Conservation (phyloP, 305 asterid genomes). For the Fraxinus nigra region DNA sequence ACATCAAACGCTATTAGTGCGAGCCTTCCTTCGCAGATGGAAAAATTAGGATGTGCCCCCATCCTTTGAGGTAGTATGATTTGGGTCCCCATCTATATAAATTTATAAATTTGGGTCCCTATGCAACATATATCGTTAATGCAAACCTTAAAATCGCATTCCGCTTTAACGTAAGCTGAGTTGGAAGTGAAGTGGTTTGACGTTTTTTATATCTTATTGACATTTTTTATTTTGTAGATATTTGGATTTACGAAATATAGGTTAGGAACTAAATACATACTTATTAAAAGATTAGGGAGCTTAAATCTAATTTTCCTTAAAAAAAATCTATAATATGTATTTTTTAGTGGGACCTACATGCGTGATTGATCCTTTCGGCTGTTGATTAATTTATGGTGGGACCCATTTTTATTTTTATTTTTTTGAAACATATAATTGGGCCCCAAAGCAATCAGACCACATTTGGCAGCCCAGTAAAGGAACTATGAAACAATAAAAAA, state of each 20-base stretch:
- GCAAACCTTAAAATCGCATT: neutral
- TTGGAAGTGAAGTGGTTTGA: neutral
- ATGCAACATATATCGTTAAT: no score
- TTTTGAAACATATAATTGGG: neutral
- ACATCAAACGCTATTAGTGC: neutral
- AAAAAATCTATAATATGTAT: neutral
- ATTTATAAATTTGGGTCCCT: neutral
- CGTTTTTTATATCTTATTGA: neutral
- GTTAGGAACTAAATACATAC: neutral
- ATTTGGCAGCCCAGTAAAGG: neutral
- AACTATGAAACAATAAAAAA: neutral
- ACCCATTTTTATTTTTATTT: neutral
- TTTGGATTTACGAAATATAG: neutral
- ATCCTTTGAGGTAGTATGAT: neutral
- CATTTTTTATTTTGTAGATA: neutral
- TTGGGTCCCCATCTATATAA: neutral
- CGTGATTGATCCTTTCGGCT: neutral
- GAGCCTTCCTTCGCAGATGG: neutral
- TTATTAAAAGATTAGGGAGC: neutral
- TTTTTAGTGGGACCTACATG: neutral
- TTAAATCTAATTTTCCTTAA: no score
- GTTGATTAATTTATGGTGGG: neutral
- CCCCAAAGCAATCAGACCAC: neutral
- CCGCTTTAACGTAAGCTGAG: neutral
- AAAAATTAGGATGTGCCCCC: neutral